phyloP scores from a whole-genome alignment of 2,329 filamentous ascomycete species.

The Curvularia sp. region DNA sequence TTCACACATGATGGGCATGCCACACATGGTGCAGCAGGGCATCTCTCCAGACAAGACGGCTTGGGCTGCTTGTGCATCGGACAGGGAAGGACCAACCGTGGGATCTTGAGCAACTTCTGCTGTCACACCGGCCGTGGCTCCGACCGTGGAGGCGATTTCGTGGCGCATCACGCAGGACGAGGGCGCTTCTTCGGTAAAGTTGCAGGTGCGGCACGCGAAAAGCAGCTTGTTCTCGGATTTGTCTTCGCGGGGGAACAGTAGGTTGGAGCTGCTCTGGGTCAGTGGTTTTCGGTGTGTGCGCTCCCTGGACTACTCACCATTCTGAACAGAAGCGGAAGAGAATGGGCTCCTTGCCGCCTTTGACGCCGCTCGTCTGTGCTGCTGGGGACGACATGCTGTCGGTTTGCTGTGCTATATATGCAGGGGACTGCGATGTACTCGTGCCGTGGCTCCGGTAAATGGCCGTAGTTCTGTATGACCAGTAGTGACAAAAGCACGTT shows the following conservation, averaged over 20 bases:
- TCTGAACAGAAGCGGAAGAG: conserved; percentile 98
- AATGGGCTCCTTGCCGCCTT: conserved; percentile 71
- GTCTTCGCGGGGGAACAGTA: conserved; percentile 97
- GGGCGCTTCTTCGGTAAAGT: conserved; percentile 84
- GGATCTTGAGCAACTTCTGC: conserved; percentile 97
- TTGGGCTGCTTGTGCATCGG: conserved; percentile 40
- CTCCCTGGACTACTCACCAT: conserved; percentile 64
- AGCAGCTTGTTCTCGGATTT: conserved; percentile 81
- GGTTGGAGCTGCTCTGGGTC: conserved; percentile 73
- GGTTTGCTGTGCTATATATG: neutral
- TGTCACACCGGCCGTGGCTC: conserved; percentile 95
- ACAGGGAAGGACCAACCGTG: conserved; percentile 78
- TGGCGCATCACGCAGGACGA: conserved; percentile 96
- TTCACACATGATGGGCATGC: conserved; percentile 62
- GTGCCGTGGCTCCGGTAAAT: neutral
- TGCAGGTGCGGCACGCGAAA: conserved; percentile 95
- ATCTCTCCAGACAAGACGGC: conserved; percentile 37
- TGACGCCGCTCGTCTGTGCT: conserved; percentile 43
- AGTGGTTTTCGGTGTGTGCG: conserved; percentile 9
- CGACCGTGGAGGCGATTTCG: conserved; percentile 86
- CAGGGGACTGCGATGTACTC: neutral
- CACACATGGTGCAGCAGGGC: conserved; percentile 65
- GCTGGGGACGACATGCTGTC: conserved; percentile 49
- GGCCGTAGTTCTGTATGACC: neutral
- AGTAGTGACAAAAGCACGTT: neutral